phyloP scores from a whole-genome alignment of 768 basidiomycete genomes.

The Naganishia vishniacii region DNA sequence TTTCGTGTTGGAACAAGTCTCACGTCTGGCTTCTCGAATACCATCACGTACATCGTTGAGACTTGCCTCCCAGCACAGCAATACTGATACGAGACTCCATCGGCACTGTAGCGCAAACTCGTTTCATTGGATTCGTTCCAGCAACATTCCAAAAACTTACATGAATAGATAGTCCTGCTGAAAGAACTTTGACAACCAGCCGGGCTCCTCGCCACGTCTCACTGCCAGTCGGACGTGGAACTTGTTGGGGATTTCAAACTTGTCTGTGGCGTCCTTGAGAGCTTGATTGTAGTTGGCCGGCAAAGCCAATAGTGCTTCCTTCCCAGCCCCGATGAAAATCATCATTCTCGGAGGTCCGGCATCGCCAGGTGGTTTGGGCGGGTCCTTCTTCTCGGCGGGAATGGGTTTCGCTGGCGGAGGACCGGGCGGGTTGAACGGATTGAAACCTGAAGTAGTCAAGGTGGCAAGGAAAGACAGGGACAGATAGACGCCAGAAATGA shows the following conservation, averaged over 20 bases:
- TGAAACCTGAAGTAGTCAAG: conserved; percentile 9
- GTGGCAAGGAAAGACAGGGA: not conserved
- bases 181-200: conserved; percentile 30
- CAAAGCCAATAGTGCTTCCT: conserved; percentile 42
- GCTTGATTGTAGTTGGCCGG: conserved; percentile 43
- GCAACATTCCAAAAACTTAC: conserved; percentile 29
- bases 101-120: conserved; percentile 30
- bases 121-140: not conserved
- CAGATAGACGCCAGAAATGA: not conserved
- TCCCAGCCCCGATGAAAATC: conserved; percentile 40
- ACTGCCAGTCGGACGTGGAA: conserved; percentile 38
- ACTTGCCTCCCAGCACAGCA: conserved; percentile 45
- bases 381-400: conserved; percentile 18
- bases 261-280: conserved; percentile 36
- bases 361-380: conserved; percentile 1
- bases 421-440: conserved; percentile 27
- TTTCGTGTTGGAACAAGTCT: too few species aligned
- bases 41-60: conserved; percentile 39
- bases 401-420: conserved; percentile 6
- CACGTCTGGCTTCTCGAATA: conserved; percentile 39
- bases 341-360: conserved; percentile 43
- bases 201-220: conserved; percentile 39
- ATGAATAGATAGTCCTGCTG: conserved; percentile 42
- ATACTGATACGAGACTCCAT: conserved; percentile 47
- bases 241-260: conserved; percentile 40